Evolutionary conservation across 148 eudicot species (phyloP).

Genomic region (Drosera capensis): DNA sequence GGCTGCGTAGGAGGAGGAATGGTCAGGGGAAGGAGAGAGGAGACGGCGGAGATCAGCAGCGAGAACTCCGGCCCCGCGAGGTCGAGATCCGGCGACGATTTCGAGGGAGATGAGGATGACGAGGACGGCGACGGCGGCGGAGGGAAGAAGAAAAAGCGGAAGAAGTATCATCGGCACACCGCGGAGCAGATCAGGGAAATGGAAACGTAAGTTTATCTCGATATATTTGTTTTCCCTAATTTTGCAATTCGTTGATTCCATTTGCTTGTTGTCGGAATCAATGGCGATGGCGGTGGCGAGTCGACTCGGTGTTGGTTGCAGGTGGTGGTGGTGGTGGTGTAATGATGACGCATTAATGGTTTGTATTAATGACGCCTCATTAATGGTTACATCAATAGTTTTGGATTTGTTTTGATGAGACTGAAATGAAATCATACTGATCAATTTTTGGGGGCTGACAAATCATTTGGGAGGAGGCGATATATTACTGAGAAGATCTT

Average conservation of each 20-base stretch:
- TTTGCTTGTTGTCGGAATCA: too few relatives aligned
- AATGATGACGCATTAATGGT: too few relatives aligned
- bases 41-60: slow-evolving; percentile 69
- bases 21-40: slow-evolving; percentile 19
- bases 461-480: too few relatives aligned
- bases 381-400: too few relatives aligned
- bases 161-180: slow-evolving; percentile 89
- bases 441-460: too few relatives aligned
- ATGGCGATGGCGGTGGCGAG: too few relatives aligned
- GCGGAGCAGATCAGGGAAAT: slow-evolving; percentile 81
- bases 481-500: too few relatives aligned
- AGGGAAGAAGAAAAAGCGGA: slow-evolving; percentile 56
- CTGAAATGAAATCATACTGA: too few relatives aligned
- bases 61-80: slow-evolving; percentile 71
- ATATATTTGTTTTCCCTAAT: neutral
- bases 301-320: too few relatives aligned
- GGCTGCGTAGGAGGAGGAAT: slow-evolving; percentile 12
- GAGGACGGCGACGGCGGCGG: slow-evolving; percentile 24
- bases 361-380: too few relatives aligned
- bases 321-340: too few relatives aligned
- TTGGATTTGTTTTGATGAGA: too few relatives aligned
- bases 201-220: slow-evolving; percentile 63
- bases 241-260: neutral
- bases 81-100: slow-evolving; percentile 47
- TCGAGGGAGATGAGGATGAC: slow-evolving; percentile 25